These are phyloP conservation scores for Colletotrichum sp. DNA, from an alignment of 2,329 filamentous ascomycete species.

Conservation along the genomic window DNA sequence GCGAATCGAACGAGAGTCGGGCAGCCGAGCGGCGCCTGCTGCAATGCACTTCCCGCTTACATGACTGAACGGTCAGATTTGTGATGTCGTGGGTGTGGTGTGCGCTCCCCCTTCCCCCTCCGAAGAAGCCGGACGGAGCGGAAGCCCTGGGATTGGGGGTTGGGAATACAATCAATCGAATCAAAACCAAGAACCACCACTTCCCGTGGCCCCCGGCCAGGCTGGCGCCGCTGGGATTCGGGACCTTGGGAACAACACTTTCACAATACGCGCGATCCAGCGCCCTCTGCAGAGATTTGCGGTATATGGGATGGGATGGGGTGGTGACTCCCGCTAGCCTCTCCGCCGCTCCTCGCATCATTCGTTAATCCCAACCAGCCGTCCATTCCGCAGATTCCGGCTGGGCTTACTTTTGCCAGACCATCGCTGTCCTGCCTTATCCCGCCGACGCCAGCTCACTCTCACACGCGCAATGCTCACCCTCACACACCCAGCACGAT, in stretches of 20 bases:
- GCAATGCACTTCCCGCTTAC: conserved; percentile 7
- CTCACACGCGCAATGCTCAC: neutral
- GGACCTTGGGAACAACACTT: neutral
- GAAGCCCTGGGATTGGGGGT: neutral
- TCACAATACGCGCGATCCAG: neutral
- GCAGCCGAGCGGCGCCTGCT: neutral
- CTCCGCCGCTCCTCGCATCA: neutral
- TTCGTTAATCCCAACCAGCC: neutral
- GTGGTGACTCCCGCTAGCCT: neutral
- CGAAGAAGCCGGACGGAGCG: conserved; percentile 21
- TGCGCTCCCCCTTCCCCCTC: neutral
- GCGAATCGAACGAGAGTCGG: neutral
- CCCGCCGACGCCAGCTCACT: neutral
- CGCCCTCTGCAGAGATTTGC: neutral
- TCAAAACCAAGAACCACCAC: neutral
- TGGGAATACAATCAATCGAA: neutral
- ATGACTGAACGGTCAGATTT: neutral
- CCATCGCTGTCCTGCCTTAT: neutral
- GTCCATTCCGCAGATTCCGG: conserved; percentile 18
- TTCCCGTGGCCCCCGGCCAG: neutral
- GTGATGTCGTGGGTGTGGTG: neutral
- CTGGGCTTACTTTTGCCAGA: neutral
- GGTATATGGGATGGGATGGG: neutral
- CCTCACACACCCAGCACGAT: neutral
- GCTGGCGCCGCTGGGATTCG: neutral